Base-by-base conservation (phyloP, 805 yeast genomes). In the Blastobotrys parvus region DNA sequence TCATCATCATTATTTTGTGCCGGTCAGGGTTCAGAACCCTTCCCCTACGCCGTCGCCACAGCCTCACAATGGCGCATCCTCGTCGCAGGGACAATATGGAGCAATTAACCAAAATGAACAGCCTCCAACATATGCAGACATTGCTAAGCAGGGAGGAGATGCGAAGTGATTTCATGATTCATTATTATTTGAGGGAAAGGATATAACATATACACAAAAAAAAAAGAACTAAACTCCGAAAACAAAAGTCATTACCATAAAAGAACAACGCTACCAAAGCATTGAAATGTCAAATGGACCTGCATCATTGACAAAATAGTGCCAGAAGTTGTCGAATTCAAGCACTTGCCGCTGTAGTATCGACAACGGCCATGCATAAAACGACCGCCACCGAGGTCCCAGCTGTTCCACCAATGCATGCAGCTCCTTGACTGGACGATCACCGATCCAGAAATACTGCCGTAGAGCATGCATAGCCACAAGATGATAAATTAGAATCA, bases 381-480 rank as follows among this genome's bases (percentile, higher is more conserved):
- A 25, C 8, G 31, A 20, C 10, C 11, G 19, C 39, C 39, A 37
- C n/a, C n/a, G 10, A n/a, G 17, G 17, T 13, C n/a, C 22, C 15
- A 37, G 32, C 10, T 21, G 18, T 11, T 25, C 10, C 15, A 11
- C 17, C 16, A 48, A 35, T 15, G 21, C 34, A 16, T 18, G 7
- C 20, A 48, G 36, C 30, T 48, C 49, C 4, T 38, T 32, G 17
- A 10, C 13, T 10, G 49, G 49, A 16, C 50, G 41, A n/a, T 21
- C 19, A 11, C 42, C 45, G 7, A 49, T 34, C 52, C 52, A 49
- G 42, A 49, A 49, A 22, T 25, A 27, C 8, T 20, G 15, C 13
- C 40, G 36, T 27, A 45, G 38, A 16, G 42, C 29, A 15, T 42
- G 46, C 17, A 49, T 35, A 4, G 40, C 42, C 4, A 47, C 52